Base-by-base conservation (phyloP, 306 rosid species). In the Luffa aegyptiaca region DNA sequence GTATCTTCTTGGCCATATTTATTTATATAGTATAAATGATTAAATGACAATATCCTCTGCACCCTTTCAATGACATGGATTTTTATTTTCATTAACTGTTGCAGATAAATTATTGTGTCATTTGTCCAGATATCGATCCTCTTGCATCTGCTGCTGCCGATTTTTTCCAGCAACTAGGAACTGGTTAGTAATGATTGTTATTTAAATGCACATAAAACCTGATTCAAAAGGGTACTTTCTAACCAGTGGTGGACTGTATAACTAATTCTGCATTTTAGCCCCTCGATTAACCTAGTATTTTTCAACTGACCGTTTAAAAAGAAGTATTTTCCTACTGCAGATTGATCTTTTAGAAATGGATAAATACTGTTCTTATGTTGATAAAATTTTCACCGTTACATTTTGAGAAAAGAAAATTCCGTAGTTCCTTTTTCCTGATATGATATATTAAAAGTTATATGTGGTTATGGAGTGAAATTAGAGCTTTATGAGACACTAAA, bases 51-150 rank as follows among this genome's bases (percentile, higher is more conserved):
- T 68, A 68, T 41, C 18, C 39, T 31, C 31, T 31, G 13, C 11
- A 49, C 77, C n/a, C 77, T 48, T 71, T 41, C 77, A 55, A 56
- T 75, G 65, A 72, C 57, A 17, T 66, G 56, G 39, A 75, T 64
- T 42, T 53, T 42, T 74, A 41, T 66, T 73, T 79, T 69, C 49
- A 42, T 88, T 48, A 46, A 85, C 84, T 84, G 82, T 82, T 92
- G 91, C 96, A 95, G 98, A 85, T 95, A 81, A 86, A 83, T 57
- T 95, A 91, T 84, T 79, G 83, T 59, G 97, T 95, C 70, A 86
- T 95, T 76, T 95, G 98, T 85, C 98, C 98, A 63, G 96, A 95
- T 86, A 90, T 95, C 65, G 96, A 95, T 88, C 98, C 98, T 82
- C 97, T 95, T 80, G 88, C 92, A 36, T 83, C 93, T 77, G 98